A percentile compares a stretch with the other conserved stretches of the same genome.
Conservation (phyloP, 1,139 yeast genomes). For the Blastobotrys malaysiensis region DNA sequence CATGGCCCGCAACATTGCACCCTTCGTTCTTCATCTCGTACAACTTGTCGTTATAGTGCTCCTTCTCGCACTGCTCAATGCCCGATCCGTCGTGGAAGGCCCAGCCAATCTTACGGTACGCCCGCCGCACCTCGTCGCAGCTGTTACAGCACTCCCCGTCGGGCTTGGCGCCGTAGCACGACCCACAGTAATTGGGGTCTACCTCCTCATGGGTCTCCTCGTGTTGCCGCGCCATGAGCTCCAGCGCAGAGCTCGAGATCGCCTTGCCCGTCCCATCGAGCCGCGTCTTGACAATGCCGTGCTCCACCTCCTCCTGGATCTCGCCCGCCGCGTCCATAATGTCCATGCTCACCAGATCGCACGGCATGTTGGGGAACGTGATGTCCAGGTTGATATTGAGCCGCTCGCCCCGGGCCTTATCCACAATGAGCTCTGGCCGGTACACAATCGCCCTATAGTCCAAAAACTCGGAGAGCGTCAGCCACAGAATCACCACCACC, state of each 20-base stretch:
- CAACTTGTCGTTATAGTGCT: constrained; percentile 68
- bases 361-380: constrained; percentile 77
- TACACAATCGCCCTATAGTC: constrained; percentile 64
- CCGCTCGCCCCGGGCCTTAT: constrained; percentile 71
- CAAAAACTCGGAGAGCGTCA: constrained; percentile 68
- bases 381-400: constrained; percentile 77
- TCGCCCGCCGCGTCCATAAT: constrained; percentile 86
- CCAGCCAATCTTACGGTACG: constrained; percentile 78
- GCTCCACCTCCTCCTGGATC: constrained; percentile 62
- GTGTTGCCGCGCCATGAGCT: constrained; percentile 29
- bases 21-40: constrained; percentile 68
- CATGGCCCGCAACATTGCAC: constrained; percentile 76
- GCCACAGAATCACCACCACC: constrained; percentile 51
- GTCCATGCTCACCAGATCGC: constrained; percentile 58
- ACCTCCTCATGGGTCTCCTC: constrained; percentile 29
- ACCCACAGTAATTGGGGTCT: constrained; percentile 63
- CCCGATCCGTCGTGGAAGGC: constrained; percentile 83
- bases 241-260: constrained; percentile 34
- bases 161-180: constrained; percentile 82
- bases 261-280: constrained; percentile 45
- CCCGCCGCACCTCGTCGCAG: constrained; percentile 74
- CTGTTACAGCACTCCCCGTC: constrained; percentile 67
- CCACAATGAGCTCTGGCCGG: constrained; percentile 83
- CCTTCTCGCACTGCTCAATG: constrained; percentile 83
- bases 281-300: constrained; percentile 69